A percentile compares a stretch with the other conserved stretches of the same genome.
These are phyloP conservation scores for Neonectria neomacrospora DNA, from an alignment of 2,329 filamentous ascomycete species.

Conservation along the genomic window DNA sequence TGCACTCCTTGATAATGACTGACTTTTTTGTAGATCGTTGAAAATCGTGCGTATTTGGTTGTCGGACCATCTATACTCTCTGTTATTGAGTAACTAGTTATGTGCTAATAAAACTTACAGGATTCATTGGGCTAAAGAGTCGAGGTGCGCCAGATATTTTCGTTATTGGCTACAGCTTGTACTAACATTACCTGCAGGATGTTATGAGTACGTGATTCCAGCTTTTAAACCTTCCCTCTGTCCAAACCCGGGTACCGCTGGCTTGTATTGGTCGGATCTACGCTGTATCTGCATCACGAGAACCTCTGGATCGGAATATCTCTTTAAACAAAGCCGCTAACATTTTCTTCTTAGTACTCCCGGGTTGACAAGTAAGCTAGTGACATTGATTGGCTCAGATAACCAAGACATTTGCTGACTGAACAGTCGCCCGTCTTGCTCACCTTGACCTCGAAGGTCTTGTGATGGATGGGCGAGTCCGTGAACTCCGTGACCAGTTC, in stretches of 20 bases:
- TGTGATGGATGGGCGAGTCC: slow-evolving; percentile 64
- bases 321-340: not conserved
- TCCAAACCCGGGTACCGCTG: not conserved
- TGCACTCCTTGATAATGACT: not conserved
- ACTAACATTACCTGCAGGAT: not conserved
- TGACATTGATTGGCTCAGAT: not conserved
- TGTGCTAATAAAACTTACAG: not conserved
- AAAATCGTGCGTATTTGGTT: slow-evolving; percentile 49
- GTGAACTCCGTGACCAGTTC: slow-evolving; percentile 60
- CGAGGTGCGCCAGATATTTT: slow-evolving; percentile 58
- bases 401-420: not conserved
- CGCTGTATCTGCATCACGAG: not conserved
- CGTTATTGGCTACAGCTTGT: not conserved
- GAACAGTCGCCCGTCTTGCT: slow-evolving; percentile 42
- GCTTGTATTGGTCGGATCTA: not conserved
- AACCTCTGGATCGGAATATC: not conserved
- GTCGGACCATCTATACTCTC: not conserved
- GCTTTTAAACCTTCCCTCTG: slow-evolving; percentile 56
- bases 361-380: not conserved
- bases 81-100: not conserved
- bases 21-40: slow-evolving; percentile 47
- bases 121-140: slow-evolving; percentile 50
- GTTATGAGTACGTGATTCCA: slow-evolving; percentile 45
- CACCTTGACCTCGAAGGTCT: slow-evolving; percentile 64
- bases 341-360: not conserved